Percentiles rank a stretch among this genome's conserved stretches.
Conservation (phyloP, 805 yeast species). For the Wickerhamiella azymoides region DNA sequence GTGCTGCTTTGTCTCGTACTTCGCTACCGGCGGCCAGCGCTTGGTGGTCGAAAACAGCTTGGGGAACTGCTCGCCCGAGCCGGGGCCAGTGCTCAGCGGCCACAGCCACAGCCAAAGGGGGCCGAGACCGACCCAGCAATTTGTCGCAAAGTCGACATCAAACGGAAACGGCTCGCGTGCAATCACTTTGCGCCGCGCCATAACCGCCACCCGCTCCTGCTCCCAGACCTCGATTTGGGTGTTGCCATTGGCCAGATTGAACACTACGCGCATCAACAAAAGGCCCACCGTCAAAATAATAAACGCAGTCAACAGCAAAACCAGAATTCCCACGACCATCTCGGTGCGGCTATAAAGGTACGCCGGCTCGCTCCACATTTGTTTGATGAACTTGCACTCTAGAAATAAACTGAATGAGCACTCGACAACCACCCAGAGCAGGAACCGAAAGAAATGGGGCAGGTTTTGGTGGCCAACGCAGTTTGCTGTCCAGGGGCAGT, state of each 20-base stretch:
- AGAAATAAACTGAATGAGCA: slow-evolving; percentile 15
- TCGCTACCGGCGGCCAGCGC: slow-evolving; percentile 78
- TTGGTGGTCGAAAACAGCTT: slow-evolving; percentile 40
- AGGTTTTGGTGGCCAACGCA: slow-evolving; percentile 79
- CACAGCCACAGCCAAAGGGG: slow-evolving; percentile 35
- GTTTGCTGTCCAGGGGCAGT: slow-evolving; percentile 82
- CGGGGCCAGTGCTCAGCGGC: slow-evolving; percentile 60
- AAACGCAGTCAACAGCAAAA: slow-evolving; percentile 43
- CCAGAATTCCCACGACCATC: slow-evolving; percentile 39
- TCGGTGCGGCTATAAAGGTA: slow-evolving; percentile 41
- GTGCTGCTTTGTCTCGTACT: slow-evolving; percentile 24
- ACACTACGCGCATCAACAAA: slow-evolving; percentile 47
- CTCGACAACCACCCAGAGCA: slow-evolving; percentile 36
- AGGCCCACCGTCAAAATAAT: slow-evolving; percentile 47
- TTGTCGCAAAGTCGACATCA: slow-evolving; percentile 49
- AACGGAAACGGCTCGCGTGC: slow-evolving; percentile 55
- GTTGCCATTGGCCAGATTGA: slow-evolving; percentile 47
- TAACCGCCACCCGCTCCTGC: slow-evolving; percentile 59
- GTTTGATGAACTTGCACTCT: slow-evolving; percentile 20
- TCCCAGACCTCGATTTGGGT: slow-evolving; percentile 94
- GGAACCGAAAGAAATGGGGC: slow-evolving; percentile 63
- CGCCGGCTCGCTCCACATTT: slow-evolving; percentile 35
- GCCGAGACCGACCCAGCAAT: slow-evolving; percentile 44
- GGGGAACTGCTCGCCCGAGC: slow-evolving; percentile 44
- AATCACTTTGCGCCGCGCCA: slow-evolving; percentile 30